A percentile compares a stretch with the other conserved stretches of the same genome.
These are phyloP conservation scores for Plasmodium malariae DNA, from an alignment of 169 alveolate species.

Conservation along the genomic window DNA sequence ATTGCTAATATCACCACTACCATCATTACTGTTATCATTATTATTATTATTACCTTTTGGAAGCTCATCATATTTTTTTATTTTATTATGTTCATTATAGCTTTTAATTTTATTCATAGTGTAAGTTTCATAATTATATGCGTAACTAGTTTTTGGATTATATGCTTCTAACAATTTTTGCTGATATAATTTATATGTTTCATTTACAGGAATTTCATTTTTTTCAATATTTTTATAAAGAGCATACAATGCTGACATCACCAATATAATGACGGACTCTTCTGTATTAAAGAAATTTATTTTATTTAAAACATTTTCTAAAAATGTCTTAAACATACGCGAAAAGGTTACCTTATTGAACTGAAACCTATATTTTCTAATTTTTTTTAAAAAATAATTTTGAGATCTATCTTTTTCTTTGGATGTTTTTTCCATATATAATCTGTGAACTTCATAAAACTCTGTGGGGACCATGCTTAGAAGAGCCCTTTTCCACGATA, in stretches of 20 bases:
- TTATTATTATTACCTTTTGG: background rate
- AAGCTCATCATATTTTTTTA: slow-evolving; percentile 15
- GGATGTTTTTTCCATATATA: slow-evolving; percentile 6
- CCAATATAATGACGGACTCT: slow-evolving; percentile 28
- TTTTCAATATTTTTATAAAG: slow-evolving; percentile 55
- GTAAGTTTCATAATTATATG: slow-evolving; percentile 38
- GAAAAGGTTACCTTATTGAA: slow-evolving; percentile 31
- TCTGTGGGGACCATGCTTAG: slow-evolving; percentile 56
- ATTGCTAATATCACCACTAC: background rate
- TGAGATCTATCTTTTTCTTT: slow-evolving; percentile 17
- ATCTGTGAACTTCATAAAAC: slow-evolving; percentile 30
- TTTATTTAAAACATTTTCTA: slow-evolving; percentile 40
- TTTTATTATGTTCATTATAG: no score
- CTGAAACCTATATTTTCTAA: slow-evolving; percentile 41
- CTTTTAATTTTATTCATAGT: slow-evolving; percentile 21
- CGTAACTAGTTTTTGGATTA: slow-evolving; percentile 12
- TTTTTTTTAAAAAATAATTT: slow-evolving; percentile 30
- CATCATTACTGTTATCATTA: background rate
- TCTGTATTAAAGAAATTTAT: slow-evolving; percentile 50
- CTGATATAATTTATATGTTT: slow-evolving; percentile 58
- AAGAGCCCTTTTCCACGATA: slow-evolving; percentile 63
- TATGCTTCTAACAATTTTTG: slow-evolving; percentile 70
- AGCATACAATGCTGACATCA: slow-evolving; percentile 57
- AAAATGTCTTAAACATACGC: slow-evolving; percentile 42
- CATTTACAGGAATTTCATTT: slow-evolving; percentile 23